Conservation (phyloP, 306 rosid species). For the Quillaja saponaria region DNA sequence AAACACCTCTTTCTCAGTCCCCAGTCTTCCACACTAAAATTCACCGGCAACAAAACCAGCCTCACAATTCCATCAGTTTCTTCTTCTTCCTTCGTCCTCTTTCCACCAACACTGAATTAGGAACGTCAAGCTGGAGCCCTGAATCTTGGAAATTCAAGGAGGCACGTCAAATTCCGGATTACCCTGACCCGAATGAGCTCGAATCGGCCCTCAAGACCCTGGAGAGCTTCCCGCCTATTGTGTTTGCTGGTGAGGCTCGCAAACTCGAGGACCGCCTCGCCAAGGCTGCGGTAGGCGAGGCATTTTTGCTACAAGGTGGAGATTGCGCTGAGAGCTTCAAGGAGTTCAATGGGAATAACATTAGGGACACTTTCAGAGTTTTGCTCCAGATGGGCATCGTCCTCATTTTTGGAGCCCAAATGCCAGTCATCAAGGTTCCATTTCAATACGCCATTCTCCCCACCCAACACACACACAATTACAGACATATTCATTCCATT, state of each 20-base stretch:
- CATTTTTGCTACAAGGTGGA: conserved; percentile 49
- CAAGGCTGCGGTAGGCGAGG: conserved; percentile 48
- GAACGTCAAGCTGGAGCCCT: conserved; percentile 29
- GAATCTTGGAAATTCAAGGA: conserved; percentile 43
- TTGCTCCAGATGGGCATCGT: conserved; percentile 56
- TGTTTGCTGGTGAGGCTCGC: conserved; percentile 49
- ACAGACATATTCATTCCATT: too few species aligned
- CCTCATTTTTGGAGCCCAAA: conserved; percentile 52
- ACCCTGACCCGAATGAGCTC: conserved; percentile 37
- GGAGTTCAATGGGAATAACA: conserved; percentile 64
- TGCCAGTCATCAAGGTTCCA: conserved; percentile 49
- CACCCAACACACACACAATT: too few species aligned
- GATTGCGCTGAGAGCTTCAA: conserved; percentile 86
- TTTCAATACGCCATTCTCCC: background rate
- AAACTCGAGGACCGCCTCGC: conserved; percentile 41
- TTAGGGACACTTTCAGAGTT: conserved; percentile 49
- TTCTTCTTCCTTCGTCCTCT: background rate
- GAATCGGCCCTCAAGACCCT: conserved; percentile 42
- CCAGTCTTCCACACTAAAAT: conserved; percentile 2
- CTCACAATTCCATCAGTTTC: conserved; percentile 2
- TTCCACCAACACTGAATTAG: background rate
- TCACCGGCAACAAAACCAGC: background rate
- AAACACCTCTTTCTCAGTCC: conserved; percentile 12
- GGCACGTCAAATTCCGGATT: conserved; percentile 43
- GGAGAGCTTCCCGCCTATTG: conserved; percentile 39